Base-by-base conservation (phyloP, 1,284 basidiomycete species). In the Sporisorium graminicola region DNA sequence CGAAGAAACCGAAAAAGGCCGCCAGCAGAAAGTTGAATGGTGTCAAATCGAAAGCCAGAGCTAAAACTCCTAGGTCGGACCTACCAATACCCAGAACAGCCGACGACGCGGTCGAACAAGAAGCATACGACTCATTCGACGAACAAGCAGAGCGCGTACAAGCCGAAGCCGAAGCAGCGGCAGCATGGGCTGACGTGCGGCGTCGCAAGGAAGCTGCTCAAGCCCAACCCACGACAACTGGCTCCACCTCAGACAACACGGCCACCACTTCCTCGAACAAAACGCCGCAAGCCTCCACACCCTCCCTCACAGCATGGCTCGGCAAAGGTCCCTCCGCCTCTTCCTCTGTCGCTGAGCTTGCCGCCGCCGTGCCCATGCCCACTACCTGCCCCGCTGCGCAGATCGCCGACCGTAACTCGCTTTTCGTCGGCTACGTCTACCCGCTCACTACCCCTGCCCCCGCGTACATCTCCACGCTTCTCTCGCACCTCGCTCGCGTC, bases 381-480 rank as follows among this genome's bases (percentile, higher is more conserved):
- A 73, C 72, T 1, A 79, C 79, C 1, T 77, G 75, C 44, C 4
- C 52, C 2, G 59, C 68, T 4, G 81, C 83, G 0, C 79, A 74
- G 46, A 74, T 85, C 43, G 68, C 74, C 50, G 84, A 85, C 59
- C 80, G 84, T 49, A 68, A 68, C 66, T 82, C 79, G 7, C 78
- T 84, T 35, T 85, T 85, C 63, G 63, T 85, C 55, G 83, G 78
- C 53, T 85, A 80, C 54, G 82, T 81, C 35, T 85, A 83, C 40
- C 79, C 82, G 3, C 58, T 85, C 33, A 65, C 59, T 10, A 77
- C 68, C 13, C 29, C 66, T 2, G 69, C 74, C 1, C 27, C 74
- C 22, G 65, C 69, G 6, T 60, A 68, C 46, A 66, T 83, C 22
- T 46, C 74, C 3, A 51, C 76, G 12, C 56, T 79, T 20, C 75